These are phyloP conservation scores for Penicillium cosmopolitanum DNA, from an alignment of 495 filamentous ascomycete genomes.

Conservation along the genomic window DNA sequence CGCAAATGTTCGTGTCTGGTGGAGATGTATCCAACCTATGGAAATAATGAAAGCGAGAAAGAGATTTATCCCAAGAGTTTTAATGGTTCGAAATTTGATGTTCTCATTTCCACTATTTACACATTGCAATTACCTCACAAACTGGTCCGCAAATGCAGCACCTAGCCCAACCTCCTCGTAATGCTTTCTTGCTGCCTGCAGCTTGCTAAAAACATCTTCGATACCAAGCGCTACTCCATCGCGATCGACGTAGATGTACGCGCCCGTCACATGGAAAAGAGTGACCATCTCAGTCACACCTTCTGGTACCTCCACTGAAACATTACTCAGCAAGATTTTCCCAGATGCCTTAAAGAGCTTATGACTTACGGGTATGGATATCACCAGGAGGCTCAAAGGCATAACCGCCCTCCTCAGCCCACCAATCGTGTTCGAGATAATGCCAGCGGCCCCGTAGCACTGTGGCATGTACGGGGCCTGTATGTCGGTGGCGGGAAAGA, in stretches of 20 bases:
- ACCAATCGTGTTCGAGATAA: slow-evolving; percentile 27
- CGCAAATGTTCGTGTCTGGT: no score
- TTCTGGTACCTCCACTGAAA: slow-evolving; percentile 20
- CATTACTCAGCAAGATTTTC: not conserved
- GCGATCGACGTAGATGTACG: slow-evolving; percentile 24
- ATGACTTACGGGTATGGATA: slow-evolving; percentile 18
- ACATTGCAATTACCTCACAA: slow-evolving; percentile 12
- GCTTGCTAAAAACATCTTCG: slow-evolving; percentile 26
- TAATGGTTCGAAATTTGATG: no score
- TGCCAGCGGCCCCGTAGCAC: slow-evolving; percentile 21
- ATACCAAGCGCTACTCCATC: slow-evolving; percentile 16
- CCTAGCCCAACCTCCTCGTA: slow-evolving; percentile 23
- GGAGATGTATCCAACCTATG: no score
- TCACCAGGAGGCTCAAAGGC: slow-evolving; percentile 27
- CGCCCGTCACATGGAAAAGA: slow-evolving; percentile 26
- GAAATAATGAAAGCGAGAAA: no score
- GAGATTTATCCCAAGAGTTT: no score
- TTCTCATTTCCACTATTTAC: not conserved
- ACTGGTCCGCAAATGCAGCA: slow-evolving; percentile 22
- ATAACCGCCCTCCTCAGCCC: slow-evolving; percentile 24
- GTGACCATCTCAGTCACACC: slow-evolving; percentile 25
- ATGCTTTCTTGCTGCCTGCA: slow-evolving; percentile 19
- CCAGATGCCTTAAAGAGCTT: not conserved
- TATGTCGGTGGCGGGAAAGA: slow-evolving; percentile 24
- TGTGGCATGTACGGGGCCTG: slow-evolving; percentile 24